Percentiles rank a stretch among this genome's conserved stretches.
Evolutionary conservation across 306 rosid species (phyloP).

Genomic region (Senna tora): DNA sequence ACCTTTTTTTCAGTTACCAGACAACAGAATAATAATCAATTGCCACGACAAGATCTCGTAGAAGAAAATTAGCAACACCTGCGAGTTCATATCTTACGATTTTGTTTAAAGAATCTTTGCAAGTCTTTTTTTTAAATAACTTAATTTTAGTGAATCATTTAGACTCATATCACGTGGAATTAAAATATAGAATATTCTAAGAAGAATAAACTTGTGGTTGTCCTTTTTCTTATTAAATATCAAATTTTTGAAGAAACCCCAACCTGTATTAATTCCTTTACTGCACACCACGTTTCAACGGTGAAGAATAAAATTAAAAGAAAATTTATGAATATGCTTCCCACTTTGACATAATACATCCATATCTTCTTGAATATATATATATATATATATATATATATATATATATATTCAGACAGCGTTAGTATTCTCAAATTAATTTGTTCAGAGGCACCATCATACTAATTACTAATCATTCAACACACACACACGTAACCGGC

Average conservation of each 20-base stretch:
- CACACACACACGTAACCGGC: background rate
- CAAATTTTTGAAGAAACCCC: background rate
- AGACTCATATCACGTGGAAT: background rate
- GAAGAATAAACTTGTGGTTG: background rate
- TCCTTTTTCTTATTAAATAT: background rate
- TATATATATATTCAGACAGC: too few species aligned
- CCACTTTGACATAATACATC: background rate
- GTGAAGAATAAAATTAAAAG: constrained; percentile 1
- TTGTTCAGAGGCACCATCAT: too few species aligned
- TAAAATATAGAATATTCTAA: constrained; percentile 1
- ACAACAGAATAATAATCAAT: background rate
- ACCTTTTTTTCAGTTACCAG: too few species aligned
- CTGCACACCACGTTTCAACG: background rate
- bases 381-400: too few species aligned
- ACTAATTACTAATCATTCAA: background rate
- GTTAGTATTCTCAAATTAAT: background rate
- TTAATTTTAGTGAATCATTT: background rate
- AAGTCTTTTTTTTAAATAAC: background rate
- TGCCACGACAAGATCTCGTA: background rate
- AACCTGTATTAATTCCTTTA: background rate
- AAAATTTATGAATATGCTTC: background rate
- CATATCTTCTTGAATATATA: too few species aligned
- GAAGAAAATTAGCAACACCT: background rate
- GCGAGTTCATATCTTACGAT: background rate
- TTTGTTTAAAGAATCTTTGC: constrained; percentile 5